These are phyloP conservation scores for Amaranthus hypochondriacus DNA, from an alignment of 148 eudicot species.

Conservation along the genomic window DNA sequence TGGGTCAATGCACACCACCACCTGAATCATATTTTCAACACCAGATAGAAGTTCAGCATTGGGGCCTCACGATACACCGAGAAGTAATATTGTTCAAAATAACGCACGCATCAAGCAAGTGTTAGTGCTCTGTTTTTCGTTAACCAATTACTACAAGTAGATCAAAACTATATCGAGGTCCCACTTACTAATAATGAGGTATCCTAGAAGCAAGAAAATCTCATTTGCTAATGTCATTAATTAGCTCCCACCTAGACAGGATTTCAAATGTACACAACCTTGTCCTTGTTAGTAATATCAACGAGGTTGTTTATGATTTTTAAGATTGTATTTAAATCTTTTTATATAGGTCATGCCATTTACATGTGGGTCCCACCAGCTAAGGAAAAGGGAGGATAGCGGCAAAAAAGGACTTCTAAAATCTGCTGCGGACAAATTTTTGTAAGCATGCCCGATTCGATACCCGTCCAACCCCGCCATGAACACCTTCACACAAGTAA, in stretches of 20 bases:
- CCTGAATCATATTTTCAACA: constrained; percentile 37
- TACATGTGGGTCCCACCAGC: too few relatives aligned
- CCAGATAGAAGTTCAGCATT: background rate
- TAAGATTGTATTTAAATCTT: background rate
- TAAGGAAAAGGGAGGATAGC: background rate
- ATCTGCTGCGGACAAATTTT: too few relatives aligned
- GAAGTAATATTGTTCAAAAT: background rate
- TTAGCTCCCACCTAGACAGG: too few relatives aligned
- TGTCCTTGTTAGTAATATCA: background rate
- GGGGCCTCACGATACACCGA: background rate
- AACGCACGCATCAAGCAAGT: background rate
- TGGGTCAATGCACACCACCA: constrained; percentile 83
- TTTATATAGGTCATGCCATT: background rate
- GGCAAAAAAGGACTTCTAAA: background rate
- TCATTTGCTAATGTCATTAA: too few relatives aligned
- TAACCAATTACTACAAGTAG: background rate
- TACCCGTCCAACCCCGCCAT: background rate
- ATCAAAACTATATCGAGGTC: background rate
- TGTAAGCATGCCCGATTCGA: too few relatives aligned
- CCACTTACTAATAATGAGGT: background rate
- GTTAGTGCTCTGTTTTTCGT: background rate
- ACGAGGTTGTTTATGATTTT: background rate
- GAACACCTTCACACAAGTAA: background rate
- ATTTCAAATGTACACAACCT: too few relatives aligned
- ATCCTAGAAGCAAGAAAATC: background rate